A percentile compares a stretch with the other conserved stretches of the same genome.
phyloP scores from a whole-genome alignment of 306 rosid genomes.

The Citrullus amarus region DNA sequence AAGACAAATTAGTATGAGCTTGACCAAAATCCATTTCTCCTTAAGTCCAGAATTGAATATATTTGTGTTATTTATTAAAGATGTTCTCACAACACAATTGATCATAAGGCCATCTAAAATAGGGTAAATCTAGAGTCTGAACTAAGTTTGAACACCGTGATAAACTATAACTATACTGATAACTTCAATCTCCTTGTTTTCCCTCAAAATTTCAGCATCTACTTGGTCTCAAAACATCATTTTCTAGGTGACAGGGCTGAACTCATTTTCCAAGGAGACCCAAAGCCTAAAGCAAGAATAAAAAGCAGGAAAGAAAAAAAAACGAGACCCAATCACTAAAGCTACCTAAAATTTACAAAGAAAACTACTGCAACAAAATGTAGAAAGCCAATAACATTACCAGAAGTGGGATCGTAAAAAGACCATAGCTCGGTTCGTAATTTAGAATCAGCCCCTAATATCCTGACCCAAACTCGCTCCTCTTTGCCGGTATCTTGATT shows the following conservation, averaged over 20 bases:
- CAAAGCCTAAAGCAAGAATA: background rate
- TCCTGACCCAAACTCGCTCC: constrained; percentile 89
- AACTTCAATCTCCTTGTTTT: background rate
- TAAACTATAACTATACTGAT: background rate
- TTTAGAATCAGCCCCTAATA: constrained; percentile 57
- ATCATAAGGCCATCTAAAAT: background rate
- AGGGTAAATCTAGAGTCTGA: background rate
- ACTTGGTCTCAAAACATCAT: background rate
- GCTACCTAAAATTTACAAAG: background rate
- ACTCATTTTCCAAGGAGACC: background rate
- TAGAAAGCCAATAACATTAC: constrained; percentile 15
- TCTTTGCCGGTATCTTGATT: constrained; percentile 30
- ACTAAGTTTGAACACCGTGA: background rate
- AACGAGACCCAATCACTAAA: background rate
- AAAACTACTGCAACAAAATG: background rate
- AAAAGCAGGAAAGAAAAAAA: background rate
- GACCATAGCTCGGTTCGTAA: constrained; percentile 89
- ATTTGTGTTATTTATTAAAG: background rate
- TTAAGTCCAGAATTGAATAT: background rate
- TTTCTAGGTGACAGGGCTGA: too few relatives aligned
- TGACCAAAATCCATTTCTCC: background rate
- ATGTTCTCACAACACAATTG: background rate
- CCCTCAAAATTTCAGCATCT: background rate
- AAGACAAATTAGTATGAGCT: background rate
- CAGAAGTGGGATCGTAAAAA: constrained; percentile 66